Evolutionary conservation across 1,139 yeast species (phyloP), one percentile per base, ranked within the genome.

Genomic region (Diutina catenulata): DNA sequence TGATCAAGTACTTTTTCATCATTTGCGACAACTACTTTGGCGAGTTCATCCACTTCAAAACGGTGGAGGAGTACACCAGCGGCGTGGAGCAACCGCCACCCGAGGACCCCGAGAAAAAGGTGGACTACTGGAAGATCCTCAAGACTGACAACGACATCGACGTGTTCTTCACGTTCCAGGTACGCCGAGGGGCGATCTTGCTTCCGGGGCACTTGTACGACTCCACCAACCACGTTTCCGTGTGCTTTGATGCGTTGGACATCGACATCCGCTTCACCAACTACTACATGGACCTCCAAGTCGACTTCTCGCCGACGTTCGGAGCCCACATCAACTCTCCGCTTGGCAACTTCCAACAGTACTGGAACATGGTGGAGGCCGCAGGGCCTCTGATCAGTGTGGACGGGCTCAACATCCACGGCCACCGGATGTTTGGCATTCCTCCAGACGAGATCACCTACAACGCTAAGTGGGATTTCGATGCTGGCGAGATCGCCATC

Each of bases 11-110:
- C 52, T 60, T 88, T 29, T 74, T 87, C 62, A 70, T 76, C n/a
- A 65, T 91, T 38, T 70, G 82, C 36, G 95, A 83, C 50, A 91
- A 91, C 50, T 88, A 88, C 53, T 82, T 91, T 56, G 98, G 97
- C 4, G 94, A 84, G 39, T 68, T 71, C 44, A 68, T 74, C n/a
- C 87, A 80, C 48, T 91, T 88, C 52, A 76, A 73, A 48, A 91
- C 97, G 0, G 70, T 84, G 40, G 93, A 86, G 46, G 98, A 91
- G 53, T 86, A 77, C 47, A 64, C 72, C 18, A 20, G 20, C n/a
- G n/a, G n/a, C n/a, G n/a, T n/a, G n/a, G n/a, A n/a, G n/a, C n/a
- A n/a, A n/a, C n/a, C n/a, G n/a, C n/a, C n/a, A n/a, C n/a, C n/a
- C n/a, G 22, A 36, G 14, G 37, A 32, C 8, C 19, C 37, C 3